Evolutionary conservation across 225 moss, liverwort and hornwort genomes (phyloP).

Genomic region (Bryoerythrophyllum caledonicum): DNA sequence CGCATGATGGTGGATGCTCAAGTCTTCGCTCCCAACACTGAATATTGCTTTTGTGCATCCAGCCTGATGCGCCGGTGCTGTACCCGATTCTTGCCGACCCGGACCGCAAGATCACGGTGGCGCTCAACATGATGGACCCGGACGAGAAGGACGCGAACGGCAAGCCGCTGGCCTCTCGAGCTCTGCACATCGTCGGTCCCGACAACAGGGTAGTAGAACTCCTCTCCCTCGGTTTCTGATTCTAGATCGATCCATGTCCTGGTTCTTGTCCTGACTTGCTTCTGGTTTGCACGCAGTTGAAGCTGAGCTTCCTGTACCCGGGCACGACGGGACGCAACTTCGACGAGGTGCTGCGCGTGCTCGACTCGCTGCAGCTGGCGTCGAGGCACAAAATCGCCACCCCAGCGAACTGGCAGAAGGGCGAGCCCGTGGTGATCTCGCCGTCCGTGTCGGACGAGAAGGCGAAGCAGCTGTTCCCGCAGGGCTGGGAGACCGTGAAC

Average conservation of each 20-base stretch:
- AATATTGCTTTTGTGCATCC: not conserved
- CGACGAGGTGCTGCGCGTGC: slow-evolving; percentile 59
- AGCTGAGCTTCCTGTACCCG: slow-evolving; percentile 59
- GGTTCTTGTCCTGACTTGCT: no score
- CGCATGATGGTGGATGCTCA: not conserved
- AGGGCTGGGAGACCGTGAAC: slow-evolving; percentile 53
- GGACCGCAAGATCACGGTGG: slow-evolving; percentile 53
- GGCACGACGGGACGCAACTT: slow-evolving; percentile 66
- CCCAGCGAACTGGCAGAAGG: slow-evolving; percentile 54
- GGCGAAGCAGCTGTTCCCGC: slow-evolving; percentile 52
- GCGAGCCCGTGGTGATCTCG: slow-evolving; percentile 58
- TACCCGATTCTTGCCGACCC: slow-evolving; percentile 68
- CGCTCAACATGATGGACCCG: slow-evolving; percentile 56
- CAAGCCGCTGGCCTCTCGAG: slow-evolving; percentile 58
- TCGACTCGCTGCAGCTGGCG: slow-evolving; percentile 60
- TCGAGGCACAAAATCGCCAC: slow-evolving; percentile 47
- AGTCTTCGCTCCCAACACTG: not conserved
- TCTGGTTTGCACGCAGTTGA: slow-evolving; percentile 38
- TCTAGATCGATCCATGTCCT: not conserved
- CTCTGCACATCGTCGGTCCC: slow-evolving; percentile 60
- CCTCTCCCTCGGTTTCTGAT: not conserved
- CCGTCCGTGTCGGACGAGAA: slow-evolving; percentile 45
- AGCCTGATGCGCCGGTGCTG: slow-evolving; percentile 48
- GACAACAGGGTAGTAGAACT: slow-evolving; percentile 38
- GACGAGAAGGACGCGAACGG: slow-evolving; percentile 56